These are phyloP conservation scores for Dendryphion nanum DNA, from an alignment of 2,329 filamentous ascomycete genomes.

Conservation along the genomic window DNA sequence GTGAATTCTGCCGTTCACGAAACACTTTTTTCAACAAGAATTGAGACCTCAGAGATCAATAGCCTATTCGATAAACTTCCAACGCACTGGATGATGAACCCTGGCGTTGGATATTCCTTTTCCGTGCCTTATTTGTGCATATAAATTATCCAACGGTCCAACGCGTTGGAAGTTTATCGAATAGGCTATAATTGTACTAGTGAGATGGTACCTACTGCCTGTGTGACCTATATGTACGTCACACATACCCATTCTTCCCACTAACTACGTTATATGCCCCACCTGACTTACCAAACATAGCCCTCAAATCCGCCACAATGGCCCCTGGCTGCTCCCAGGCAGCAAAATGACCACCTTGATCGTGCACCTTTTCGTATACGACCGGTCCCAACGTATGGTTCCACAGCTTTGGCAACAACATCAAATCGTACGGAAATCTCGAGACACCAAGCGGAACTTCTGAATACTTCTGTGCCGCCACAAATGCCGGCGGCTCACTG, in stretches of 20 bases:
- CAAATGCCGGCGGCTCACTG: slow-evolving; percentile 2
- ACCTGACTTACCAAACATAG: slow-evolving; percentile 40
- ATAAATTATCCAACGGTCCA: no score
- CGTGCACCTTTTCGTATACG: slow-evolving; percentile 39
- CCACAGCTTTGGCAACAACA: slow-evolving; percentile 8
- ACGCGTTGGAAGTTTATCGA: no score
- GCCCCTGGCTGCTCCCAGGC: slow-evolving; percentile 54
- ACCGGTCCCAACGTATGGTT: slow-evolving; percentile 19
- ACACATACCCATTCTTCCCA: slow-evolving; percentile 14
- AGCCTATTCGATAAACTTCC: no score
- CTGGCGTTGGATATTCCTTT: no score
- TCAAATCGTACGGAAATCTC: slow-evolving; percentile 3
- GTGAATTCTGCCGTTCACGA: no score
- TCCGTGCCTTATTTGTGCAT: no score
- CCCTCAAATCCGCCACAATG: slow-evolving; percentile 50
- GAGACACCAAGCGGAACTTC: neutral
- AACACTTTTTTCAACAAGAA: no score
- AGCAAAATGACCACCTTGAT: slow-evolving; percentile 57
- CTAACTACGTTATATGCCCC: slow-evolving; percentile 16
- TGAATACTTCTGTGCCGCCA: neutral
- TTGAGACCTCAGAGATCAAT: no score
- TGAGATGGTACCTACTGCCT: no score
- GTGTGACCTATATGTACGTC: no score
- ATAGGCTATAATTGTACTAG: no score
- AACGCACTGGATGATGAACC: no score